Conservation (phyloP, 2,329 filamentous ascomycete species). For the Phaeosphaeria sp. region DNA sequence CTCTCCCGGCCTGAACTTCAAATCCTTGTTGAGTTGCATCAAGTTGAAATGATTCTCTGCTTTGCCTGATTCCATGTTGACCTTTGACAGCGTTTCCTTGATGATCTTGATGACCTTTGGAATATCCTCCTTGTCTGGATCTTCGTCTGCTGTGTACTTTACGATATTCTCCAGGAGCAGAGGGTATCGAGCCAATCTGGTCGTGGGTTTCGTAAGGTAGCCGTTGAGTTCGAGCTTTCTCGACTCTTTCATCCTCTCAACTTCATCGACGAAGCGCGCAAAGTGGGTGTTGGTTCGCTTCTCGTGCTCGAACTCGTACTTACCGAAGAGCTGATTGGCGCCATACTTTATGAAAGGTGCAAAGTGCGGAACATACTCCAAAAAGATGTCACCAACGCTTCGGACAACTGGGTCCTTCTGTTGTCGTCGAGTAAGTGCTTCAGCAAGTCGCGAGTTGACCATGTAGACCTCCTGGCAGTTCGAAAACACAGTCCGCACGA, state of each 20-base stretch:
- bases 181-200: slow-evolving; percentile 90
- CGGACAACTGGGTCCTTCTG: slow-evolving; percentile 88
- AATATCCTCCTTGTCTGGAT: slow-evolving; percentile 88
- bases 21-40: slow-evolving; percentile 86
- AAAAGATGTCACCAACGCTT: slow-evolving; percentile 91
- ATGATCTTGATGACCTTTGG: slow-evolving; percentile 88
- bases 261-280: slow-evolving; percentile 92
- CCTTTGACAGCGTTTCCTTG: slow-evolving; percentile 82
- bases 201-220: slow-evolving; percentile 97
- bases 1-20: slow-evolving; percentile 89
- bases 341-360: slow-evolving; percentile 97
- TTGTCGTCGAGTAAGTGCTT: slow-evolving; percentile 86
- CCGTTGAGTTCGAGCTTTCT: slow-evolving; percentile 96
- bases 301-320: slow-evolving; percentile 98
- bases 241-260: slow-evolving; percentile 93
- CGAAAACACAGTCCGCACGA: slow-evolving; percentile 92
- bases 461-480: slow-evolving; percentile 95
- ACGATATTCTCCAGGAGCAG: slow-evolving; percentile 88
- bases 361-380: slow-evolving; percentile 90
- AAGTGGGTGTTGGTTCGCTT: slow-evolving; percentile 85
- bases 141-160: slow-evolving; percentile 90
- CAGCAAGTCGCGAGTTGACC: slow-evolving; percentile 88
- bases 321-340: slow-evolving; percentile 92
- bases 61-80: slow-evolving; percentile 95
- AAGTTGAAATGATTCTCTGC: slow-evolving; percentile 98